Base-by-base conservation (phyloP, 371 early-diverging fungal species). In the Mucor circinelloides region DNA sequence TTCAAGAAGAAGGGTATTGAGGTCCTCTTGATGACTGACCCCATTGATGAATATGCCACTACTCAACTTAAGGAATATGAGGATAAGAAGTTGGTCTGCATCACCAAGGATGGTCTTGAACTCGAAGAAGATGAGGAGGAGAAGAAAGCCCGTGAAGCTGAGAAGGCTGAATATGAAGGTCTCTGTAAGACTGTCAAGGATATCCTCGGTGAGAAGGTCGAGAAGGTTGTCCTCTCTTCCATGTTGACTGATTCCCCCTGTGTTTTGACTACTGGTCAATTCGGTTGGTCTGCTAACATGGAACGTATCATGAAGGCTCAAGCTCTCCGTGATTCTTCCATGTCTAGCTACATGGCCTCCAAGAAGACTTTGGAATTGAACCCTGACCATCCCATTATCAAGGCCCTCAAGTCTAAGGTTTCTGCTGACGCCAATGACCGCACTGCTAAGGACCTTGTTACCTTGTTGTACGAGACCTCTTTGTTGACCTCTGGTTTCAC, bases 221-320 rank as follows among this genome's bases (percentile, higher is more conserved):
- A 99, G 88, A 99, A 99, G 93, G 99, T 98, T 27, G 82, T 90
- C 38, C 84, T 97, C 74, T 97, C 97, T 74, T 90, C 93, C 90
- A 93, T 97, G 82, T 92, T 99, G 78, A 86, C 89, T 74, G 92
- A 95, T 81, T 96, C 96, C 44, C 99, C 99, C 30, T 97, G 98
- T 84, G 95, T 97, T 58, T 89, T 99, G 67, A 95, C 97, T 74
- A 97, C 99, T 58, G 96, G 97, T 68, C 97, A 97, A 80, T 98
- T 94, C 76, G 98, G 99, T 64, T 97, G 98, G 97, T 95, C 98
- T 38, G 97, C 97, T 78, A 97, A 98, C 92, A 98, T 97, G 97
- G 99, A 99, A 86, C 94, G 97, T 85, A 98, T 99, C 91, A 99
- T 99, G 97, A 97, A 94, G 89, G 95, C 98, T 52, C 99, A 99